Percentiles rank a stretch among this genome's conserved stretches.
Evolutionary conservation across 2,329 filamentous ascomycete species (phyloP).

Genomic region (Fusarium continuum): DNA sequence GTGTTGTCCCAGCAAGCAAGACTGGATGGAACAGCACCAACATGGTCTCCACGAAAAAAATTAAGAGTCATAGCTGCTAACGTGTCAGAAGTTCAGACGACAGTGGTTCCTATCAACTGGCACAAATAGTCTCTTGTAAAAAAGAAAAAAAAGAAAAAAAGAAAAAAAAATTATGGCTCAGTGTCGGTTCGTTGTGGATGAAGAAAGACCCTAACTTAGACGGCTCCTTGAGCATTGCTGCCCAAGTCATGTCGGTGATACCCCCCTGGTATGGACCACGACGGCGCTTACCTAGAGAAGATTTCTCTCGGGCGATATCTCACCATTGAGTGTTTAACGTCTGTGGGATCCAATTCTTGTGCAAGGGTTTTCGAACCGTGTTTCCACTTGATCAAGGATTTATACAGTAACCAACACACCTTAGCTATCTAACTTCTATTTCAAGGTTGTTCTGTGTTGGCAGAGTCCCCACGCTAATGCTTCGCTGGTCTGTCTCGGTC

Average conservation of each 20-base stretch:
- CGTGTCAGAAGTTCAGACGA: constrained; percentile 28
- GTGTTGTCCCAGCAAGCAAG: background rate
- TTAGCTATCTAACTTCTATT: constrained; percentile 14
- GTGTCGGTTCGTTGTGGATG: constrained; percentile 20
- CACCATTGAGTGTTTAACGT: background rate
- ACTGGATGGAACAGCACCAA: too few species aligned
- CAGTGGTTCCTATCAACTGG: constrained; percentile 17
- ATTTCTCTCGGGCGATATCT: background rate
- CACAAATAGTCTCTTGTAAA: constrained; percentile 7
- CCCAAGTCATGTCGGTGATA: constrained; percentile 34
- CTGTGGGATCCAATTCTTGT: constrained; percentile 11
- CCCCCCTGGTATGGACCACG: constrained; percentile 27
- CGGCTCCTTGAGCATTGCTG: constrained; percentile 29
- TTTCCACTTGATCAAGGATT: constrained; percentile 16
- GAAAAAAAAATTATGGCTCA: constrained; percentile 1
- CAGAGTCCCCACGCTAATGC: constrained; percentile 20
- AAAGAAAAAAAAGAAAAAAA: too few species aligned
- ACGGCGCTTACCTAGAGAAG: constrained; percentile 33
- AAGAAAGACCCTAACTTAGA: constrained; percentile 5
- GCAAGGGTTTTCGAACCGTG: constrained; percentile 16
- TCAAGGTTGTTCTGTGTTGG: constrained; percentile 30
- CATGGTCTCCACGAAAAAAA: background rate
- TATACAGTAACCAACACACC: too few species aligned
- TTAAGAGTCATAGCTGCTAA: constrained; percentile 35
- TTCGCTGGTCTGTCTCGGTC: constrained; percentile 7